Evolutionary conservation across 2,329 filamentous ascomycete genomes (phyloP), one percentile per base, ranked within the genome.

Genomic region (Teratosphaeriaceae sp.): DNA sequence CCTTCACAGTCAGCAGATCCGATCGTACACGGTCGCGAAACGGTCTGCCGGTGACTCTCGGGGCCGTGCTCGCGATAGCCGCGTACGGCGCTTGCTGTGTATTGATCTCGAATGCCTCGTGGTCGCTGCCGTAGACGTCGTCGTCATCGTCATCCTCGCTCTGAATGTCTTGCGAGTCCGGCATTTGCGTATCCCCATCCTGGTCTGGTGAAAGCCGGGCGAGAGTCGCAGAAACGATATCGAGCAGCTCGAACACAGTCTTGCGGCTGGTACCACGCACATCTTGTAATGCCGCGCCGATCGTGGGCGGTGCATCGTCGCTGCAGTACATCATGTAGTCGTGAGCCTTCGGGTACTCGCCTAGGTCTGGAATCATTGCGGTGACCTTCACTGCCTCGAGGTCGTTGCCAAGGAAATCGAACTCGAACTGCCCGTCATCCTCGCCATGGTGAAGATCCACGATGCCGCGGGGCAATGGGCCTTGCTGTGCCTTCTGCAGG

Each of bases 391-490:
- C 51, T 5, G 58, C 43, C 16, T 53, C 60, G 23, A 23, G 9
- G 36, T 34, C 12, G 36, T 15, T 29, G 22, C 30, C 44, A 37
- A 42, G 47, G 52, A 74, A 85, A 3, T 64, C 69, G 59, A 90
- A 84, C 12, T 73, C 73, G 44, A 94, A 71, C 44, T 85, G 79
- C 39, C 84, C 85, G 61, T 90, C 84, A 23, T 84, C 82, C 4
- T 81, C 78, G 13, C 84, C 84, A 26, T 69, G 67, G 24, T 66
- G 65, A 19, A 94, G 65, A 24, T 70, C 58, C 37, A 65, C 65
- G 37, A 92, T 68, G 38, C 72, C 65, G 1, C 66, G 49, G 36
- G 78, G 66, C 2, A 54, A 54, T 16, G 64, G 56, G 30, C 58
- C 55, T 12, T 56, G 47, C 5, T 62, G 65, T 6, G 64, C 70